These are phyloP conservation scores for Endocladia muricata DNA, from an alignment of 31 red algal genomes.

Conservation along the genomic window DNA sequence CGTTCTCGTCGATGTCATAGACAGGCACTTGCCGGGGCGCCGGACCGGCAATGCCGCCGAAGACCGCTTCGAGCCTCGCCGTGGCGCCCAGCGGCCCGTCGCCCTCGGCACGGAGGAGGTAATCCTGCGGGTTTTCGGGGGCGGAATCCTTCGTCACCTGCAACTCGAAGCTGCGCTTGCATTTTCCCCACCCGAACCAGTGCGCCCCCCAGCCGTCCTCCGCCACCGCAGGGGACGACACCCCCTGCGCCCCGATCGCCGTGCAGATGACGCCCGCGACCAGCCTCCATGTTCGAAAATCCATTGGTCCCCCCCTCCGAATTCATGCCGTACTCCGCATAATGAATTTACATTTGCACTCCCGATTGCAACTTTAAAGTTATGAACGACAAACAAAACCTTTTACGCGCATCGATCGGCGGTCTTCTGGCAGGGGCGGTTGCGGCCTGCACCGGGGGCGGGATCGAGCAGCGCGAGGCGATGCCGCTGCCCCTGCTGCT, in stretches of 20 bases:
- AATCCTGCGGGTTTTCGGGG: not conserved
- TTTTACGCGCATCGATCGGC: not conserved
- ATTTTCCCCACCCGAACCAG: too few relatives aligned
- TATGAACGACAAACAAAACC: not conserved
- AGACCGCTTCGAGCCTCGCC: not conserved
- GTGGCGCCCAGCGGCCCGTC: not conserved
- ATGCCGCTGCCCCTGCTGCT: not conserved
- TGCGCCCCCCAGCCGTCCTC: too few relatives aligned
- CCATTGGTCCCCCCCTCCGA: too few relatives aligned
- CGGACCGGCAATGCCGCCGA: not conserved
- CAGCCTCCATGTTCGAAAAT: too few relatives aligned
- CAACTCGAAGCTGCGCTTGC: not conserved
- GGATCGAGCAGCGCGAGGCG: not conserved
- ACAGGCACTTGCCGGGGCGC: not conserved
- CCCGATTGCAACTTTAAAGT: conserved; percentile 6
- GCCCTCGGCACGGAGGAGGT: conserved; percentile 1
- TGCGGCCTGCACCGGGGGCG: not conserved
- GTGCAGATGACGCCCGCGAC: too few relatives aligned
- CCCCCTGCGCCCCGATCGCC: too few relatives aligned
- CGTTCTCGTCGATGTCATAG: conserved; percentile 4
- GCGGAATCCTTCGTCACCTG: not conserved
- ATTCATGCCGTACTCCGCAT: too few relatives aligned
- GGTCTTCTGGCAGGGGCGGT: not conserved
- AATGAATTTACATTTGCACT: too few relatives aligned
- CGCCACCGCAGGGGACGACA: too few relatives aligned